Percentiles rank a stretch among this genome's conserved stretches.
Conservation (phyloP, 75 land plant genomes). For the Selaginella moellendorffii region DNA sequence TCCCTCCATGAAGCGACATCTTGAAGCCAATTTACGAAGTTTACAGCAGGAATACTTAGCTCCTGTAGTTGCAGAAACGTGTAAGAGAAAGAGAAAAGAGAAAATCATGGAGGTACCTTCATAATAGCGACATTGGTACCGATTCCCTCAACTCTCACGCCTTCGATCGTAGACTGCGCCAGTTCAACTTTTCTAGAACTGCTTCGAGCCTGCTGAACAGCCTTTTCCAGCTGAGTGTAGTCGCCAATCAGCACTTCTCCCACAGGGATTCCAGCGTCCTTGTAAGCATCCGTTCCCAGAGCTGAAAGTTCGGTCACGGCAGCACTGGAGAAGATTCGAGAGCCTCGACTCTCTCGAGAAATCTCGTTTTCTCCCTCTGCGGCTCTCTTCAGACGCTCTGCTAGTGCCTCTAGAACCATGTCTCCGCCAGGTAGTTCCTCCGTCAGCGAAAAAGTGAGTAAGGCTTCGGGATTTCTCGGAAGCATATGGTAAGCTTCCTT, state of each 20-base stretch:
- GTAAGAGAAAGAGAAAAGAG: neutral
- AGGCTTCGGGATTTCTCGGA: slow-evolving; percentile 31
- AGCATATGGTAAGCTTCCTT: slow-evolving; percentile 32
- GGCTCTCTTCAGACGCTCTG: slow-evolving; percentile 21
- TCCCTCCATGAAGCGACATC: slow-evolving; percentile 62
- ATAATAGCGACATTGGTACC: slow-evolving; percentile 85
- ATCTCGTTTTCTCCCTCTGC: neutral
- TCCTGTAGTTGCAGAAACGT: slow-evolving; percentile 38
- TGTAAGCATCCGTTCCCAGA: slow-evolving; percentile 18
- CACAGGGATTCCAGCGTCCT: slow-evolving; percentile 41
- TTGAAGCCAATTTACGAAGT: slow-evolving; percentile 36
- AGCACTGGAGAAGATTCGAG: neutral
- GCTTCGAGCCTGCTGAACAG: slow-evolving; percentile 58
- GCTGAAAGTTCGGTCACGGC: slow-evolving; percentile 14
- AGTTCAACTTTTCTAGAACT: slow-evolving; percentile 50
- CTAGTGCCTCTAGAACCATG: slow-evolving; percentile 67
- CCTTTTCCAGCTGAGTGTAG: slow-evolving; percentile 57
- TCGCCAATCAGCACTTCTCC: slow-evolving; percentile 82
- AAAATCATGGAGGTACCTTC: slow-evolving; percentile 43
- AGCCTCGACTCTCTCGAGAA: neutral
- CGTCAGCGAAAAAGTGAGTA: slow-evolving; percentile 66
- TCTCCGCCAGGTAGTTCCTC: slow-evolving; percentile 95
- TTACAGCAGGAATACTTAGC: slow-evolving; percentile 39
- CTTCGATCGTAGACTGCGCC: slow-evolving; percentile 74
- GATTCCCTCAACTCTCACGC: slow-evolving; percentile 89